Conservation (phyloP, 106 monocot genomes). For the Ottelia alismoides region DNA sequence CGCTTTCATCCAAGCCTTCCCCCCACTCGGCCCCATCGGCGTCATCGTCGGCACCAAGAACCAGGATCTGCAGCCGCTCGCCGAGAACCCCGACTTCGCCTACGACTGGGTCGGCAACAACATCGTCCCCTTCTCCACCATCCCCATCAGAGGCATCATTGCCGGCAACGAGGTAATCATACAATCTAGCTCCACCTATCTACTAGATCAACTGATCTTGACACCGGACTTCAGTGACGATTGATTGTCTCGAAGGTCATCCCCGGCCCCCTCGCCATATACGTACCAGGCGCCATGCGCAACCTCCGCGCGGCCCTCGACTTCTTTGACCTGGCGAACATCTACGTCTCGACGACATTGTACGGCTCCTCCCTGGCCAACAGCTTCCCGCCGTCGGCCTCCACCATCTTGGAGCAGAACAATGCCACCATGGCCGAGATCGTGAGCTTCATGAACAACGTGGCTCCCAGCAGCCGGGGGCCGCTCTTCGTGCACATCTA, state of each 20-base stretch:
- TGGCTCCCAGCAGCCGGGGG: too few relatives aligned
- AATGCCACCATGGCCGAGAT: too few relatives aligned
- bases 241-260: too few relatives aligned
- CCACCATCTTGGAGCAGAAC: too few relatives aligned
- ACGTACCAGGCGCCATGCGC: constrained; percentile 64
- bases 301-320: constrained; percentile 45
- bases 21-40: constrained; percentile 30
- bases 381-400: constrained; percentile 5
- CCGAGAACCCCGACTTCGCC: constrained; percentile 38
- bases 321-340: not conserved
- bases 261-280: constrained; percentile 20
- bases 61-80: constrained; percentile 55
- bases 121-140: constrained; percentile 38
- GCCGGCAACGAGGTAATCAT: constrained; percentile 80
- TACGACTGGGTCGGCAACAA: constrained; percentile 42
- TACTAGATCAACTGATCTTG: too few relatives aligned
- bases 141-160: constrained; percentile 30
- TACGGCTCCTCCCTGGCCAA: too few relatives aligned
- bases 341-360: not conserved
- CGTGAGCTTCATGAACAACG: too few relatives aligned
- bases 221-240: too few relatives aligned
- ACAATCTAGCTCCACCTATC: too few relatives aligned
- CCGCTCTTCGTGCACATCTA: too few relatives aligned
- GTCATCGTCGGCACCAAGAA: constrained; percentile 49
- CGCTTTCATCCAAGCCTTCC: constrained; percentile 10